A percentile compares a stretch with the other conserved stretches of the same genome.
phyloP scores from a whole-genome alignment of 148 eudicot species.

The Diospyros kaki region DNA sequence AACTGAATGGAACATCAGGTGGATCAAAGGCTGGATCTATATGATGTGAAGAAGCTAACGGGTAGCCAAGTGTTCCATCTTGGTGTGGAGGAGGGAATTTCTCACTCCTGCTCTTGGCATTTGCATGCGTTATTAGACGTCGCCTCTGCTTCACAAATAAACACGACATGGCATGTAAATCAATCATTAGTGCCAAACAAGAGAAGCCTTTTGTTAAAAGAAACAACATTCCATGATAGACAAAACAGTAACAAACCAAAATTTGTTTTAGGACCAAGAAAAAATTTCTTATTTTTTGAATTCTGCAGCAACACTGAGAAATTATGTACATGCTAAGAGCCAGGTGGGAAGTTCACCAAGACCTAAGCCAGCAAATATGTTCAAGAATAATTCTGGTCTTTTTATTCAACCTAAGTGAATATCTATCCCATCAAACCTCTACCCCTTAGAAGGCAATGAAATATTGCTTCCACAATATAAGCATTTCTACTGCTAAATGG shows the following conservation, averaged over 20 bases:
- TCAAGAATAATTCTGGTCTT: not conserved
- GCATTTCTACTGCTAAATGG: not conserved
- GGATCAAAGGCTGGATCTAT: constrained; percentile 55
- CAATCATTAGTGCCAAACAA: constrained; percentile 2
- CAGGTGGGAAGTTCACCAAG: not conserved
- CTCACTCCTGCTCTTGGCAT: constrained; percentile 84
- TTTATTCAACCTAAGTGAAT: too few relatives aligned
- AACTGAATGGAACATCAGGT: constrained; percentile 60
- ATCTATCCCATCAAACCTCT: too few relatives aligned
- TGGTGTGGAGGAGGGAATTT: constrained; percentile 87
- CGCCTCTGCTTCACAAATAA: constrained; percentile 44
- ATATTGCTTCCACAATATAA: too few relatives aligned
- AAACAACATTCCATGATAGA: not conserved
- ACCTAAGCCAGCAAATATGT: not conserved
- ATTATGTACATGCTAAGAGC: not conserved
- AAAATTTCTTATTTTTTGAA: not conserved
- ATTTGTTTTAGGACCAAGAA: not conserved
- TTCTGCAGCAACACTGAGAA: not conserved
- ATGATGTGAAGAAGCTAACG: constrained; percentile 49
- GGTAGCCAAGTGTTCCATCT: constrained; percentile 70
- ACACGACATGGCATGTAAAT: not conserved
- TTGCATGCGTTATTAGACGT: constrained; percentile 60
- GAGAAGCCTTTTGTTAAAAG: not conserved
- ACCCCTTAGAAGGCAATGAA: too few relatives aligned
- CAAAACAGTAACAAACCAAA: not conserved